Percentiles rank a stretch among this genome's conserved stretches.
These are phyloP conservation scores for Colletotrichum falcatum DNA, from an alignment of 2,329 filamentous ascomycete genomes.

Conservation along the genomic window DNA sequence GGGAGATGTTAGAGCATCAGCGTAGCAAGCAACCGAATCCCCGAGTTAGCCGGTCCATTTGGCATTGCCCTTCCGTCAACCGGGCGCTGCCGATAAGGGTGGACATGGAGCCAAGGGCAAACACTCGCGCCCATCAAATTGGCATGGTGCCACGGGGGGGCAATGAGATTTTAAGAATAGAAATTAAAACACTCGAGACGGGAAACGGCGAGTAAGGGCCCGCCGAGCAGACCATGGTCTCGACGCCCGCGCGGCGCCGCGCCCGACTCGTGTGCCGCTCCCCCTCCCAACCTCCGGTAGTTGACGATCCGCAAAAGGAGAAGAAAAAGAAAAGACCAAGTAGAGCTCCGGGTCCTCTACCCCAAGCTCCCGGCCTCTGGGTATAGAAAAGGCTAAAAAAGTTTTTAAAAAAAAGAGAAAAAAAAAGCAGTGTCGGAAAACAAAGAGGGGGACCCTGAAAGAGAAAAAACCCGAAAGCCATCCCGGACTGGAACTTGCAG, in stretches of 20 bases:
- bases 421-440: background rate
- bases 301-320: background rate
- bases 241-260: background rate
- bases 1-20: background rate
- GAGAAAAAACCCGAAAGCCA: too few species aligned
- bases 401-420: too few species aligned
- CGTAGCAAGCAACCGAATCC: background rate
- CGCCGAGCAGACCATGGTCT: background rate
- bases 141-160: background rate
- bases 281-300: background rate
- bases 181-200: slow-evolving; percentile 18
- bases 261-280: slow-evolving; percentile 2
- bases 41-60: background rate
- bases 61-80: background rate
- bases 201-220: background rate
- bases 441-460: slow-evolving; percentile 25
- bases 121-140: background rate
- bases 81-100: too few species aligned
- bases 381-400: too few species aligned
- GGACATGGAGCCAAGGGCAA: background rate
- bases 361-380: slow-evolving; percentile 4
- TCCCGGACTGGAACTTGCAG: background rate
- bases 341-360: background rate
- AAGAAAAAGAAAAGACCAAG: too few species aligned
- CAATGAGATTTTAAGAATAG: background rate